Conservation (phyloP, 2,329 filamentous ascomycete genomes). For the Aspergillus aculeatus region DNA sequence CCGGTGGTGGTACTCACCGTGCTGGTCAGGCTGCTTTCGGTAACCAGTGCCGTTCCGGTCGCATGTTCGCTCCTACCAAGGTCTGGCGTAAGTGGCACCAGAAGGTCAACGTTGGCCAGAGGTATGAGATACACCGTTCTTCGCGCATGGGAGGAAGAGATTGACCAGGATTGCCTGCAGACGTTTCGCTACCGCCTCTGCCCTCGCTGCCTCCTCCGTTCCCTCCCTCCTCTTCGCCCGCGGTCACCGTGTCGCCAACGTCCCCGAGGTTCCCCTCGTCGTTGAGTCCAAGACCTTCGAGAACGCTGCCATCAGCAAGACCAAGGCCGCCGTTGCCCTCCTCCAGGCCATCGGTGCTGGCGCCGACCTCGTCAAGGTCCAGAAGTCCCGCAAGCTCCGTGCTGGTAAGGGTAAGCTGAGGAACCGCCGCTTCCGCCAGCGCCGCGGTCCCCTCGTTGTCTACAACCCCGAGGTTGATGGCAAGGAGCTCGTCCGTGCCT, state of each 20-base stretch:
- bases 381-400: constrained; percentile 92
- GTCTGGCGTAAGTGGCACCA: constrained; percentile 99
- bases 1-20: constrained; percentile 99
- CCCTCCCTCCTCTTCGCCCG: constrained; percentile 93
- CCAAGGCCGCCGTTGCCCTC: constrained; percentile 78
- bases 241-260: constrained; percentile 87
- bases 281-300: constrained; percentile 88
- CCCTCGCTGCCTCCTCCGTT: constrained; percentile 92
- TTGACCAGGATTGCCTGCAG: constrained; percentile 43
- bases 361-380: constrained; percentile 90
- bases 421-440: constrained; percentile 93
- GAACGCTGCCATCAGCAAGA: constrained; percentile 78
- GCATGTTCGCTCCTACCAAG: constrained; percentile 99
- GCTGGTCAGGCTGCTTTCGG: constrained; percentile 99
- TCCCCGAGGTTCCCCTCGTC: constrained; percentile 96
- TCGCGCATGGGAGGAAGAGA: background rate
- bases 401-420: constrained; percentile 99
- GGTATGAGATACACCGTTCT: constrained; percentile 55
- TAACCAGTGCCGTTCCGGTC: constrained; percentile 99
- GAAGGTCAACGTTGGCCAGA: constrained; percentile 99
- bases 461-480: constrained; percentile 95
- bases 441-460: constrained; percentile 95
- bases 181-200: constrained; percentile 97
- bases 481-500: constrained; percentile 87
- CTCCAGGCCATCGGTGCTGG: constrained; percentile 89